Percentiles rank a stretch among this genome's conserved stretches.
phyloP scores from a whole-genome alignment of 768 basidiomycete species.

The Ramaria rubella region DNA sequence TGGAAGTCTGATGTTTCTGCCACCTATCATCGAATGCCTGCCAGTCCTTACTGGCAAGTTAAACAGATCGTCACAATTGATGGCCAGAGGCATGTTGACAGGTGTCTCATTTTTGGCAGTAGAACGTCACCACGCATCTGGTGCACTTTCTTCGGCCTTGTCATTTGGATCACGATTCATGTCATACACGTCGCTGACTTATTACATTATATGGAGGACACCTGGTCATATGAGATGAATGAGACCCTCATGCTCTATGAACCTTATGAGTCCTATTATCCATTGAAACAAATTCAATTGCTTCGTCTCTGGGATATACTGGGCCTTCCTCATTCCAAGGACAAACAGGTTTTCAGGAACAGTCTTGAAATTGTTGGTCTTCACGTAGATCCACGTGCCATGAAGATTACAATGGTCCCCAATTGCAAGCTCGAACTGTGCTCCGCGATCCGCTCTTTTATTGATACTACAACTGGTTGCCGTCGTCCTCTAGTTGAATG shows the following conservation, averaged over 20 bases:
- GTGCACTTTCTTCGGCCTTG: conserved; percentile 26
- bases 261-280: conserved; percentile 25
- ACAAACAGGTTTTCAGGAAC: conserved; percentile 33
- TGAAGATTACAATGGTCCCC: conserved; percentile 25
- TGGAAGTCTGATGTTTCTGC: conserved; percentile 30
- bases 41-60: conserved; percentile 36
- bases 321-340: conserved; percentile 32
- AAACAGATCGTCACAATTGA: conserved; percentile 31
- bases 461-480: neutral
- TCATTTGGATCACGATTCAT: conserved; percentile 33
- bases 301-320: conserved; percentile 36
- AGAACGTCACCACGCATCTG: conserved; percentile 22
- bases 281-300: conserved; percentile 27
- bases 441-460: conserved; percentile 6
- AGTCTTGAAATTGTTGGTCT: conserved; percentile 34
- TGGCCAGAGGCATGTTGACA: conserved; percentile 25
- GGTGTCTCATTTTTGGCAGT: conserved; percentile 29
- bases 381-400: conserved; percentile 27
- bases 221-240: conserved; percentile 3
- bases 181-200: conserved; percentile 16
- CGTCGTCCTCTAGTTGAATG: conserved; percentile 17
- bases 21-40: conserved; percentile 31
- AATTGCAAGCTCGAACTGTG: conserved; percentile 18
- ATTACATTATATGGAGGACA: conserved; percentile 26
- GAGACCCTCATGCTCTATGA: conserved; percentile 22